Base-by-base conservation (phyloP, 2,329 filamentous ascomycete genomes). In the Cladosporium sp. region DNA sequence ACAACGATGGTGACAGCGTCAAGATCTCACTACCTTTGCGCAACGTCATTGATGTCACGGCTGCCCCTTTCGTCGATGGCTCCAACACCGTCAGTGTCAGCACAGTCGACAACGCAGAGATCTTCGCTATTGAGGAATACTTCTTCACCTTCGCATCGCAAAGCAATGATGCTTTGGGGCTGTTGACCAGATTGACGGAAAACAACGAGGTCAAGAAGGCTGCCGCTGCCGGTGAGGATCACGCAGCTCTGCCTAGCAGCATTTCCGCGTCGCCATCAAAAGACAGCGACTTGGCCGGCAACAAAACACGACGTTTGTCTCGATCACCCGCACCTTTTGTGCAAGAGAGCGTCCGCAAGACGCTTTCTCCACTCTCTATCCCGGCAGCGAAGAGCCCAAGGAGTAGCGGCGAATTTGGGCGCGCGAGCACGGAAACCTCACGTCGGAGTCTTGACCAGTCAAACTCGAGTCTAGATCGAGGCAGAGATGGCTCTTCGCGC, bases 51-150 rank as follows among this genome's bases (percentile, higher is more conserved):
- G 94, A 98, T 71, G 88, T 98, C 55, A 95, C 98, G 76, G 91
- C 97, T 69, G 95, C 90, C 57, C 89, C 92, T 65, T 92, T 97
- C 80, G 85, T 96, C 64, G 92, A 96, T 69, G 93, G 96, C 77
- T 92, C 93, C 26, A 55, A 33, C 18, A 98, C 95, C 0, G 90
- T 96, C 80, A 97, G 96, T 78, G 89, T 99, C 68, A 88, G 92
- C 44, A 92, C 97, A 52, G 89, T 98, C 65, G 93, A 97, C 74
- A 96, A 93, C 69, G 92, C 95, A 69, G 94, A 97, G 78, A 96
- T 92, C 0, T 98, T 91, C 78, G 93, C 93, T 2, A 91, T 98
- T 69, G 95, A 99, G 73, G 95, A 99, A 88, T 97, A 98, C 76
- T 98, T 96, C 77, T 98, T 99, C 77, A 95, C 93, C 0, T 98